Evolutionary conservation across 257 asterid species (phyloP).

Genomic region (Avicennia marina): DNA sequence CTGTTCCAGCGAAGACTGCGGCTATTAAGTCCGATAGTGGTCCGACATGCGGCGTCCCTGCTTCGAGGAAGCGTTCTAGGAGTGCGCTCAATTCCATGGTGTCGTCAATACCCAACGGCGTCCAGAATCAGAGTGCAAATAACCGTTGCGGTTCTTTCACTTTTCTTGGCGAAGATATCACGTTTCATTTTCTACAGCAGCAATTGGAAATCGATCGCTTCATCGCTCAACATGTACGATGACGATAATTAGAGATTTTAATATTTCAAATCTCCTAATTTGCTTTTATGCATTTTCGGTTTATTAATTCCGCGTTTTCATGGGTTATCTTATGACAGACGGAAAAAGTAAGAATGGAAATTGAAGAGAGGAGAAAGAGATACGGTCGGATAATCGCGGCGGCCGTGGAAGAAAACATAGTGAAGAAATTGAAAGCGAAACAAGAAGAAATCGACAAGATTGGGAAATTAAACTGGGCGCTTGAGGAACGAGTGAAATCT

Average conservation of each 20-base stretch:
- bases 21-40: conserved; percentile 53
- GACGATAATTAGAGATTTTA: neutral
- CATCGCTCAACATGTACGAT: conserved; percentile 59
- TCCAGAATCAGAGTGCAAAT: conserved; percentile 13
- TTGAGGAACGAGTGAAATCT: conserved; percentile 44
- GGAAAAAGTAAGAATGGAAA: conserved; percentile 41
- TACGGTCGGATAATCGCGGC: conserved; percentile 35
- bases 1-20: conserved; percentile 18
- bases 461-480: conserved; percentile 39
- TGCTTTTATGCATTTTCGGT: too few relatives aligned
- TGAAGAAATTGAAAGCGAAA: conserved; percentile 36
- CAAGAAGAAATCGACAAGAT: conserved; percentile 41
- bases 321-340: conserved; percentile 23
- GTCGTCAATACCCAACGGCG: conserved; percentile 19
- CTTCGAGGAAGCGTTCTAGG: conserved; percentile 58
- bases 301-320: neutral
- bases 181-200: conserved; percentile 52
- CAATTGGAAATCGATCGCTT: conserved; percentile 54
- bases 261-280: too few relatives aligned
- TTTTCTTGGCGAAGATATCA: conserved; percentile 65
- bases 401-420: conserved; percentile 28
- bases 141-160: conserved; percentile 36
- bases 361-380: conserved; percentile 36
- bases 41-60: conserved; percentile 46
- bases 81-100: conserved; percentile 24